phyloP scores from a whole-genome alignment of 768 basidiomycete species.

The Goffeauzyma gilvescens region DNA sequence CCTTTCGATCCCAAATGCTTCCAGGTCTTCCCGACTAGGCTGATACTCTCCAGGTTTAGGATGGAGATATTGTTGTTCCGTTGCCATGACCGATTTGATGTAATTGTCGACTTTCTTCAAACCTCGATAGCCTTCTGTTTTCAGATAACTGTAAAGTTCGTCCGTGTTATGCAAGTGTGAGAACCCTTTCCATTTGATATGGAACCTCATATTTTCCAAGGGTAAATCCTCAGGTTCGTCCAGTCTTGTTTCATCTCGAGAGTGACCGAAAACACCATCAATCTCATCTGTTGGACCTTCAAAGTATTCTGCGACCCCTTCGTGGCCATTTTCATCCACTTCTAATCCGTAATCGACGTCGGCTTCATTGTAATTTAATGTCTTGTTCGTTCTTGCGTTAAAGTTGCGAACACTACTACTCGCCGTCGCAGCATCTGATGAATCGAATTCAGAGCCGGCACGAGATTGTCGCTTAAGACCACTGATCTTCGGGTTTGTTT shows the following conservation, averaged over 20 bases:
- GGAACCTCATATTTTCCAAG: slow-evolving; percentile 80
- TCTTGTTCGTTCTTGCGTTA: slow-evolving; percentile 4
- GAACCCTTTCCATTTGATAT: slow-evolving; percentile 98
- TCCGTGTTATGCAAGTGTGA: slow-evolving; percentile 99
- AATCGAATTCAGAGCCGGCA: slow-evolving; percentile 3
- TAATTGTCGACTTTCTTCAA: slow-evolving; percentile 97
- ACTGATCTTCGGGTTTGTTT: slow-evolving; percentile 1
- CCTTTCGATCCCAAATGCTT: slow-evolving; percentile 70
- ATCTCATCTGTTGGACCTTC: slow-evolving; percentile 37
- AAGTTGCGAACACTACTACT: no score
- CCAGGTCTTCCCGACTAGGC: slow-evolving; percentile 67
- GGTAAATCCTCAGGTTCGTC: slow-evolving; percentile 63
- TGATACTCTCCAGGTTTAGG: slow-evolving; percentile 41
- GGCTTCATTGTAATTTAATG: slow-evolving; percentile 25
- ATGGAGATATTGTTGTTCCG: slow-evolving; percentile 56
- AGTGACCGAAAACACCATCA: slow-evolving; percentile 72
- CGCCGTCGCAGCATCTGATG: background rate
- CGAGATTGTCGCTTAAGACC: slow-evolving; percentile 5
- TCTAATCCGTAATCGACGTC: slow-evolving; percentile 26
- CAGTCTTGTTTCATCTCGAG: slow-evolving; percentile 52
- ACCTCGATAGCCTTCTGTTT: slow-evolving; percentile 58
- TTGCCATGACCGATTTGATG: slow-evolving; percentile 49
- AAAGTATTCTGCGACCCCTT: slow-evolving; percentile 1
- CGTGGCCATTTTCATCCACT: slow-evolving; percentile 12
- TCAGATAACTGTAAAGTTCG: slow-evolving; percentile 87